Conservation (phyloP, 73 alveolate species). For the Paramecium octaurelia region DNA sequence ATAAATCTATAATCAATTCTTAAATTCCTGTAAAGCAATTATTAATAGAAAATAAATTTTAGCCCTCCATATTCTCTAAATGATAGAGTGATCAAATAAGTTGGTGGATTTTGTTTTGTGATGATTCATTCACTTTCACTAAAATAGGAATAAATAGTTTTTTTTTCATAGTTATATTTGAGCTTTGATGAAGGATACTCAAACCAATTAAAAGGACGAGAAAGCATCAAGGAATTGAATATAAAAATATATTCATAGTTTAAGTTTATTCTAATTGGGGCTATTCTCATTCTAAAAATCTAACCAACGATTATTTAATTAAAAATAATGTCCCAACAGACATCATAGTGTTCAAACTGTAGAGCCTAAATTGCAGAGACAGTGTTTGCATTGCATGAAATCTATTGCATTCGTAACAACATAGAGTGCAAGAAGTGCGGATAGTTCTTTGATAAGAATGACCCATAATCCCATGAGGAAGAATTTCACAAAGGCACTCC, state of each 20-base stretch:
- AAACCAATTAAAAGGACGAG: neutral
- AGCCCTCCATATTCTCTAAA: neutral
- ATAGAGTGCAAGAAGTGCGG: slow-evolving; percentile 23
- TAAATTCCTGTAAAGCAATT: neutral
- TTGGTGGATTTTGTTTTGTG: neutral
- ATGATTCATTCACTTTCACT: neutral
- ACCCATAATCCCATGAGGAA: slow-evolving; percentile 34
- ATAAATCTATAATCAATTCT: neutral
- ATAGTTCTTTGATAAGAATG: slow-evolving; percentile 19
- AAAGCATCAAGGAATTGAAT: neutral
- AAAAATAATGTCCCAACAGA: slow-evolving; percentile 31
- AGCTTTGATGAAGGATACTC: neutral
- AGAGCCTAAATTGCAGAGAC: neutral
- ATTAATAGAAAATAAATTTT: neutral
- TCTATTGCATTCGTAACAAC: neutral
- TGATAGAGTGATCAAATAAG: too few relatives aligned
- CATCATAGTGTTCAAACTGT: slow-evolving; percentile 2
- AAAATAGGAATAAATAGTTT: neutral
- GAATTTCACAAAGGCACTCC: neutral
- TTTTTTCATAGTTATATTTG: neutral
- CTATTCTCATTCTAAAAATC: neutral
- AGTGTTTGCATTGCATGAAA: neutral
- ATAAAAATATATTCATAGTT: neutral
- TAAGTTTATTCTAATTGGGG: neutral
- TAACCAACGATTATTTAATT: neutral